A percentile compares a stretch with the other conserved stretches of the same genome.
These are phyloP conservation scores for Leptodontidium sp. DNA, from an alignment of 2,329 filamentous ascomycete genomes.

Conservation along the genomic window DNA sequence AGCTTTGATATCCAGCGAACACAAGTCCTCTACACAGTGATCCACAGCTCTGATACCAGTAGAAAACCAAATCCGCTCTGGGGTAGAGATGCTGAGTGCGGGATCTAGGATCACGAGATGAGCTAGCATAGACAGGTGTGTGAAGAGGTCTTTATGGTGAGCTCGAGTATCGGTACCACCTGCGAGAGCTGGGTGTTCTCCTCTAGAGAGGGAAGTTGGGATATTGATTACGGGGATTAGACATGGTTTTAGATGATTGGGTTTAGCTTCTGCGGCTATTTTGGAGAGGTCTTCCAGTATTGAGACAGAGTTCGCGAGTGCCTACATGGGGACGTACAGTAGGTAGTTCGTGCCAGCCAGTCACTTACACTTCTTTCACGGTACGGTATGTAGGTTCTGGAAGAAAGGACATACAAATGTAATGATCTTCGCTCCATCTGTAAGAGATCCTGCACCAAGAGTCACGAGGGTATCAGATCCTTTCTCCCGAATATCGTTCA, in stretches of 20 bases:
- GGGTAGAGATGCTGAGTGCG: slow-evolving; percentile 58
- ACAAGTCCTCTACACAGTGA: slow-evolving; percentile 65
- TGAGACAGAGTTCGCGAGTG: slow-evolving; percentile 25
- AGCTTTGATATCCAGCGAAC: slow-evolving; percentile 47
- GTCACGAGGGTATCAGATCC: slow-evolving; percentile 21
- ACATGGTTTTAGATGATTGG: slow-evolving; percentile 32
- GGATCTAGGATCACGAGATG: slow-evolving; percentile 65
- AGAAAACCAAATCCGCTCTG: slow-evolving; percentile 62
- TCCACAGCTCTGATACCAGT: slow-evolving; percentile 65
- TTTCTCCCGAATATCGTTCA: slow-evolving; percentile 19
- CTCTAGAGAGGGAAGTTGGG: slow-evolving; percentile 52
- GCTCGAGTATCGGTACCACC: slow-evolving; percentile 50
- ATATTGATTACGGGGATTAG: slow-evolving; percentile 50
- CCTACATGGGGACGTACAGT: not conserved
- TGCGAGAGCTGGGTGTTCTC: slow-evolving; percentile 51
- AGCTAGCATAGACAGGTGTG: slow-evolving; percentile 52
- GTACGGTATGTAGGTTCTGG: too few species aligned
- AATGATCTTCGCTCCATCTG: slow-evolving; percentile 19
- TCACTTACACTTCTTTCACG: not conserved
- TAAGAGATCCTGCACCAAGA: slow-evolving; percentile 3
- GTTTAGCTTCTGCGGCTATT: slow-evolving; percentile 11
- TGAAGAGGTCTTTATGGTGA: slow-evolving; percentile 39
- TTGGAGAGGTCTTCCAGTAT: slow-evolving; percentile 16
- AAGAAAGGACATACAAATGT: slow-evolving; percentile 15
- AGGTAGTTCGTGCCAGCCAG: not conserved